These are phyloP conservation scores for Claviceps sp. DNA, from an alignment of 2,329 filamentous ascomycete species.

Conservation along the genomic window DNA sequence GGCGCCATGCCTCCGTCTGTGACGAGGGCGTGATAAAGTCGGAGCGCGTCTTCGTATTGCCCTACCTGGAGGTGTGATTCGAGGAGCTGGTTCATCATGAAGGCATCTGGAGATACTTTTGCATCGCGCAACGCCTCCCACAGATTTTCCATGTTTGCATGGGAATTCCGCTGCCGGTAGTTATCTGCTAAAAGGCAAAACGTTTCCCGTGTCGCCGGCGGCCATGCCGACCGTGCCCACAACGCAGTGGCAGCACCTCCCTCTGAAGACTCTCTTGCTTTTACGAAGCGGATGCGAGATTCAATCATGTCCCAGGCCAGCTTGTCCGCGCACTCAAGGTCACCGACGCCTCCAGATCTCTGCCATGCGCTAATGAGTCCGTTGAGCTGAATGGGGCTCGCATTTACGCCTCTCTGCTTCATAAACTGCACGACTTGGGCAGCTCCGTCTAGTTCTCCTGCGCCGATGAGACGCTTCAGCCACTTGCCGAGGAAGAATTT, in stretches of 20 bases:
- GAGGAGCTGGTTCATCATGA: conserved; percentile 69
- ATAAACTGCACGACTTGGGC: conserved; percentile 62
- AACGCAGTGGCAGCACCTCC: neutral
- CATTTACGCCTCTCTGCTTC: conserved; percentile 52
- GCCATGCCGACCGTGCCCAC: conserved; percentile 20
- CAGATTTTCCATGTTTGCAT: conserved; percentile 43
- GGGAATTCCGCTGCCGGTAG: conserved; percentile 50
- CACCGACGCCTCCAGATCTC: conserved; percentile 41
- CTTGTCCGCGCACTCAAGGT: conserved; percentile 48
- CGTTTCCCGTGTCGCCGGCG: conserved; percentile 59
- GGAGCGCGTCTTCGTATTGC: conserved; percentile 37
- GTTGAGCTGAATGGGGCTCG: conserved; percentile 66
- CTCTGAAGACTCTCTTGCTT: conserved; percentile 21
- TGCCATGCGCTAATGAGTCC: conserved; percentile 70
- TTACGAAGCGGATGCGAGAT: conserved; percentile 50
- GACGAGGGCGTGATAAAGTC: conserved; percentile 42
- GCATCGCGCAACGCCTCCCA: conserved; percentile 49
- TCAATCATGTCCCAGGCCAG: conserved; percentile 69
- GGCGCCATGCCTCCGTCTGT: conserved; percentile 36
- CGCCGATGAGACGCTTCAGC: conserved; percentile 71
- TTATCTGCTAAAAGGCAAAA: conserved; percentile 63
- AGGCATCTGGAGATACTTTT: conserved; percentile 54
- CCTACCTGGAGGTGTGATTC: conserved; percentile 50
- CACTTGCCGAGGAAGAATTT: conserved; percentile 79
- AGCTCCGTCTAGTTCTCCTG: conserved; percentile 57